Base-by-base conservation (phyloP, 371 early-diverging fungal genomes). In the Rhizopus arrhizus region DNA sequence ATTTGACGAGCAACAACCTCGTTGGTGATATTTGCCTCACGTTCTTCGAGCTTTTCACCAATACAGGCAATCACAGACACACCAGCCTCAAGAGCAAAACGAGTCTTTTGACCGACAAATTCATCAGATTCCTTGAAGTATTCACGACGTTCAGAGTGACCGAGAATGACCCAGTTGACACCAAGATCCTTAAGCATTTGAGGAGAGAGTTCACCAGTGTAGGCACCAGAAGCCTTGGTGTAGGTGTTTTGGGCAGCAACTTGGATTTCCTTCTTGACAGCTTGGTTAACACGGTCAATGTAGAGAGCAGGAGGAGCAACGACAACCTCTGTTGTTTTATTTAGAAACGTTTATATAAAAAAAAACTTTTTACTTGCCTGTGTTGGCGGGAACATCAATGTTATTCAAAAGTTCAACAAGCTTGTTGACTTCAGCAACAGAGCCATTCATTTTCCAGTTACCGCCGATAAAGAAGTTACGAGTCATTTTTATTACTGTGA, bases 131-230 rank as follows among this genome's bases (percentile, higher is more conserved):
- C 99, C 40, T 82, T 69, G 75, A 96, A 97, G 74, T 92, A 86
- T 69, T 88, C 90, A 70, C 99, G 90, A 73, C 99, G 93, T 80
- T 99, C 99, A 66, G 98, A 98, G 89, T 99, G 99, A 62, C 99
- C 99, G 64, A 99, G 83, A 64, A 99, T 92, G 57, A 92, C 93
- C 95, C 96, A 99, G 62, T 91, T 85, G 73, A 97, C 91, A 61
- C 86, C 87, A 53, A 96, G 76, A 70, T 99, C 99, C 84, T 95
- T 96, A 70, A 99, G 86, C 87, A 95, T 92, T 69, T 92, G 92
- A 65, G 95, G 87, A 74, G 95, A 91, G 81, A 95, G 87, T 80
- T 99, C 99, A 64, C 99, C 99, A 56, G 99, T 99, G 88, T 84
- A 99, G 53, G 99, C 97, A 58, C 99, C 99, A 70, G 86, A 89